Evolutionary conservation across 768 basidiomycete species (phyloP), one percentile per base, ranked within the genome.

Genomic region (Boletales sp.): DNA sequence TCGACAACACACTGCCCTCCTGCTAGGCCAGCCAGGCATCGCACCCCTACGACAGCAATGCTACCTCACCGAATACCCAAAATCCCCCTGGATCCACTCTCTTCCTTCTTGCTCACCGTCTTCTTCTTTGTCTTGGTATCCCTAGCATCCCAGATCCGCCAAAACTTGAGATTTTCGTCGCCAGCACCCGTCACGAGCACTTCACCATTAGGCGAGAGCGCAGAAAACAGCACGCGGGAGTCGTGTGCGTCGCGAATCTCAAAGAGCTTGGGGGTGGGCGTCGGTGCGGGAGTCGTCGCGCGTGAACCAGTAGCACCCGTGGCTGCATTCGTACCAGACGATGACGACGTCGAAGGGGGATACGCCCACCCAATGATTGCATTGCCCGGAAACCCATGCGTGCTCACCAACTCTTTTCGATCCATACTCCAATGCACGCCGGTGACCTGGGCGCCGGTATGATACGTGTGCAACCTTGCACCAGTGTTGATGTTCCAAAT

Each of bases 161-260:
- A 95, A 70, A 95, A 95, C 74, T 97, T 98, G 60, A 98, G 74
- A 62, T 94, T 94, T 75, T 98, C 95, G 62, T 98, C 96, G 0
- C 88, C 88, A 2, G 91, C 92, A 8, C 90, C 92, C 0, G 95
- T 98, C 56, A 84, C 88, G 10, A 99, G 85, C 5, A 93, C 84
- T 57, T 94, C 92, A 1, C 96, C 96, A 8, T 83, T 87, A 2
- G 96, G 96, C 49, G 87, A 82, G 8, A 96, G 65, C 18, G 86
- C 82, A 49, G 87, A 90, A 64, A 87, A 92, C 37, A 98, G 72
- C 45, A 98, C 90, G 4, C 96, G 75, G 30, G 87, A 84, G 65
- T 97, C 94, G 59, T 98, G 96, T 1, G 95, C 94, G 50, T 95
- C 90, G 8, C 88, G 81, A 49, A 96, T 92, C 61, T 88, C 65